Evolutionary conservation across 495 filamentous ascomycete species (phyloP), one percentile per base, ranked within the genome.

Genomic region (Astrocystis sublimbata): DNA sequence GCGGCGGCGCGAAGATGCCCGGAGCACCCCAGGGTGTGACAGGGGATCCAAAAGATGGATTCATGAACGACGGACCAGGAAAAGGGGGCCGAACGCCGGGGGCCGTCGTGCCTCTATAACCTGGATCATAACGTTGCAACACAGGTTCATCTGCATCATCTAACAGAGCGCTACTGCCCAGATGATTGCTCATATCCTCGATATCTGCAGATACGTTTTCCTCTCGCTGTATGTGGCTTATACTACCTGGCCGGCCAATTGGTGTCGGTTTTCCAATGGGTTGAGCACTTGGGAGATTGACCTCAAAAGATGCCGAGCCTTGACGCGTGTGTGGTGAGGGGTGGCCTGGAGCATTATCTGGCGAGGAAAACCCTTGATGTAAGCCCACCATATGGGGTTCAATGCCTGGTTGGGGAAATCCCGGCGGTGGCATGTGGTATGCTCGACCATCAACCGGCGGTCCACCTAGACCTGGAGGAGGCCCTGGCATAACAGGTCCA

Each of bases 151-250:
- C 82, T 60, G 92, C 86, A 69, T 96, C 92, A 66, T 96, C 93
- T 38, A 97, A 79, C n/a, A 98, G 78, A 8, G 93, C 93, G 72
- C 89, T 92, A 75, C 93, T 97, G 9, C 94, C 96, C n/a, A 98
- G 82, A 70, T 93, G 91, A 51, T 86, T 83, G 58, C 85, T 90
- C 46, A 96, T 77, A 55, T 92, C 86, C 57, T 97, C 92, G 36
- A 72, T 67, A 54, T 70, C 70, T 2, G 63, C 90, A 19, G 68
- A 63, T 24, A 70, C 68, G 57, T 89, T 75, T 45, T 75, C 78
- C 24, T 54, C 62, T 31, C 71, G 71, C 54, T 77, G 78, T 2
- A 76, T 73, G 10, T 78, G 72, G 19, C 81, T 79, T 19, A 88
- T 86, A 74, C 92, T 98, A 21, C 87, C 86, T 2, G 94, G 93